Base-by-base conservation (phyloP, 164 flowering plant species). In the Saururus chinensis region DNA sequence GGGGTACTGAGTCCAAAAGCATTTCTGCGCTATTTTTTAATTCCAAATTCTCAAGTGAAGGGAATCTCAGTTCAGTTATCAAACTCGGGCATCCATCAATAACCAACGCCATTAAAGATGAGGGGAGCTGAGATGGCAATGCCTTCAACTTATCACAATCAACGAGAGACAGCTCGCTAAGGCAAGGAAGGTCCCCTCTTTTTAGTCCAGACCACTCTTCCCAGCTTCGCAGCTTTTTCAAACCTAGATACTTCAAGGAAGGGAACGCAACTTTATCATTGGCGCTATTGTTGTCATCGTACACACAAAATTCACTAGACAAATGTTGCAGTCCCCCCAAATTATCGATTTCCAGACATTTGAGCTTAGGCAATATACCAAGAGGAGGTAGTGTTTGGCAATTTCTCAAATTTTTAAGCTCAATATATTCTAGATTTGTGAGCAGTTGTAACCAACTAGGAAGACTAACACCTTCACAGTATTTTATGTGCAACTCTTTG, bases 361-460 rank as follows among this genome's bases (percentile, higher is more conserved):
- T 51, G 35, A 71, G 70, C 1, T 21, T 30, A 1, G 67, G 60
- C 26, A 71, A 30, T n/a, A 59, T 25, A 6, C 74, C 70, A 9
- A 71, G 67, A 0, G 64, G 45, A 30, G 74, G 70, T 14, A 71
- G 24, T n/a, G 8, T 30, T 17, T n/a, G 16, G 45, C 74, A 71
- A 0, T 55, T 63, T 19, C 19, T n/a, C 3, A 65, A 70, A 40
- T 53, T 17, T 0, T 26, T 8, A 0, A 76, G 64, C 7, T 10
- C 19, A 22, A 76, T 11, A 10, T 1, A n/a, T 35, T 56, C 58
- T 5, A 74, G 63, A 19, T 57, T 74, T 8, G 53, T 55, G 4
- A 67, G 57, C 59, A 66, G 62, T 0, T 71, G 66, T 7, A 76
- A 0, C 81, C 84, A 80, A n/a, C 25, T 64, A 42, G 84, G 76